Base-by-base conservation (phyloP, 2,329 filamentous ascomycete species). In the Cordyceps cateniannulata region DNA sequence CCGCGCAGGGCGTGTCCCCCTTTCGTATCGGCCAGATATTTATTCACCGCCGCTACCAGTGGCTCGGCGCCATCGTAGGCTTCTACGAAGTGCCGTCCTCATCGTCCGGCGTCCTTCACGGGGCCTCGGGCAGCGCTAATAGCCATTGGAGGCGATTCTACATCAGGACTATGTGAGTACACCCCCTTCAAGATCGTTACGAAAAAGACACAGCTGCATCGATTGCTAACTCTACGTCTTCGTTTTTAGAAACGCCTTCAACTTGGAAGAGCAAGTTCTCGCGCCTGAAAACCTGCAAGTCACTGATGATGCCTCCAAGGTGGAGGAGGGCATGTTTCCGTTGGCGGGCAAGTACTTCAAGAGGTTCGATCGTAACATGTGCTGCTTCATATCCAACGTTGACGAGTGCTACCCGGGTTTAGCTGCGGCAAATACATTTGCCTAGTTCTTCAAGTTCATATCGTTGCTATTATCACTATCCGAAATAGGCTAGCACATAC, bases 301-400 rank as follows among this genome's bases (percentile, higher is more conserved):
- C n/a, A 75, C 91, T 47, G 72, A 69, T 5, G 74, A 82, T 59
- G 66, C 68, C 51, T 72, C 56, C 71, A 76, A 65, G 66, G 78
- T 88, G 2, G 79, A 82, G 0, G 75, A 81, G 4, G 67, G 82
- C 25, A 78, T 96, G 63, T 81, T 91, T 69, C 79, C 79, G 50
- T 74, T 90, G 65, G 91, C 92, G 3, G 95, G 95, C 0, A 88
- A 87, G 67, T 91, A 90, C 72, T 98, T 99, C 73, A 96, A 91
- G 73, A 81, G 91, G 47, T 98, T 92, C 80, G 90, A 97, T 73
- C 69, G 72, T 5, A 77, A 76, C 38, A 79, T 75, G 0, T 85
- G 85, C 65, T 79, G 75, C 4, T 99, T 98, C 75, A 81, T 96
- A 35, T 96, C 91, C 67, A 98, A 97, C 72, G 69, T 83, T 35